phyloP scores from a whole-genome alignment of 2,329 filamentous ascomycete genomes.

The Bisporella sp. region DNA sequence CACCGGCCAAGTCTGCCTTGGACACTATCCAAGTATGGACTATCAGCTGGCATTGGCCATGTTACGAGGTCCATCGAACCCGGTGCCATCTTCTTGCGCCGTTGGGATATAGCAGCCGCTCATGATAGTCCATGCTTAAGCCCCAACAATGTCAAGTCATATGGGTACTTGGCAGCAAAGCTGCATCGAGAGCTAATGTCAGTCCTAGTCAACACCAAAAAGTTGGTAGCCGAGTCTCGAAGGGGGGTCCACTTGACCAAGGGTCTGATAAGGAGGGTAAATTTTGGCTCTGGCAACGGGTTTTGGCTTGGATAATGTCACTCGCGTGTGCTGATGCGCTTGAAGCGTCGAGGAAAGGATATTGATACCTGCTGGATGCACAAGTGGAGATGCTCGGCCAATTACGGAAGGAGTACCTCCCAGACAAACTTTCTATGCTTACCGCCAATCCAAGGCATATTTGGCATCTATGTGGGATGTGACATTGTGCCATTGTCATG shows the following conservation, averaged over 20 bases:
- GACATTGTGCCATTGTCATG: not conserved
- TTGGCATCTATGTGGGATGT: not conserved
- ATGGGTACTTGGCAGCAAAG: not conserved
- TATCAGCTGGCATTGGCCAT: not conserved
- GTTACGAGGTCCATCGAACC: not conserved
- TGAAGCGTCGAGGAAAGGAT: not conserved
- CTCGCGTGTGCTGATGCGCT: not conserved
- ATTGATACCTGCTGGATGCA: not conserved
- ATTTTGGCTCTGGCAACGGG: not conserved
- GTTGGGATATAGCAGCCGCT: not conserved
- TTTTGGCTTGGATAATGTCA: not conserved
- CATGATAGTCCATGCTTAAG: not conserved
- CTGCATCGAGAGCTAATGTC: not conserved
- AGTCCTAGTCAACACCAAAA: too few species aligned
- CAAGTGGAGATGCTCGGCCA: not conserved
- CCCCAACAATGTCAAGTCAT: not conserved
- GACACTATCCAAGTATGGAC: not conserved
- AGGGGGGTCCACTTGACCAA: not conserved
- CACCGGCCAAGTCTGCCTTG: not conserved
- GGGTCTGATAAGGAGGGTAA: not conserved
- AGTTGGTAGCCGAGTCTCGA: too few species aligned
- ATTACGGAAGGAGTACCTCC: not conserved
- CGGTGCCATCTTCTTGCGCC: not conserved
- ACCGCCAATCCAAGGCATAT: too few species aligned
- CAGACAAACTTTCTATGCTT: not conserved